A percentile compares a stretch with the other conserved stretches of the same genome.
phyloP scores from a whole-genome alignment of 371 early-diverging fungal species.

The Zancudomyces culisetae region DNA sequence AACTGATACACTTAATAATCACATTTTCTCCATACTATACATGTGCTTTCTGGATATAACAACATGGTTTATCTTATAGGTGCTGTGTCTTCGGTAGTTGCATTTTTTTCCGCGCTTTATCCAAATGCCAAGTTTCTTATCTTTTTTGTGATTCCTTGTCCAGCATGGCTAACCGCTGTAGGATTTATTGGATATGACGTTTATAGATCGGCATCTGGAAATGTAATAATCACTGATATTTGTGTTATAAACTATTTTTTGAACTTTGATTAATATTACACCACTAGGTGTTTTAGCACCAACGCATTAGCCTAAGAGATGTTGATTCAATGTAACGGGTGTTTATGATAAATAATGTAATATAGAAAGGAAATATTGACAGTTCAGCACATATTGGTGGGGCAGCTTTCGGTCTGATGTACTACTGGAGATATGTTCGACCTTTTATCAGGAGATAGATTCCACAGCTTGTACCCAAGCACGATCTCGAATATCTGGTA shows the following conservation, averaged over 20 bases:
- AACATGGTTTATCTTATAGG: conserved; percentile 20
- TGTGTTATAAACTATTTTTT: too few relatives aligned
- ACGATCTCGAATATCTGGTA: neutral
- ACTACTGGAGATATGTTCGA: conserved; percentile 26
- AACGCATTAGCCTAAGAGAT: too few relatives aligned
- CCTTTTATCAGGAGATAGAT: conserved; percentile 15
- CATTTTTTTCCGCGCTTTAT: conserved; percentile 27
- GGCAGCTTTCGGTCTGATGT: conserved; percentile 26
- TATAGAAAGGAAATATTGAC: conserved; percentile 17
- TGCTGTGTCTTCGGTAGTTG: conserved; percentile 25
- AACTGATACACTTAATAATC: neutral
- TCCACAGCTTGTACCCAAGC: conserved; percentile 1
- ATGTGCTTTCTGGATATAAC: conserved; percentile 3
- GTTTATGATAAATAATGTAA: too few relatives aligned
- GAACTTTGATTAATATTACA: too few relatives aligned
- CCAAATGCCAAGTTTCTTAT: conserved; percentile 23
- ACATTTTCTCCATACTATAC: conserved; percentile 9
- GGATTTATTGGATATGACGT: conserved; percentile 32
- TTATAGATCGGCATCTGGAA: conserved; percentile 8
- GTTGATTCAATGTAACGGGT: too few relatives aligned
- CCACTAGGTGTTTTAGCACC: too few relatives aligned
- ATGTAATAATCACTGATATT: too few relatives aligned
- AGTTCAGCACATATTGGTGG: conserved; percentile 38
- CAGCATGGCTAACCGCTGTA: conserved; percentile 26
- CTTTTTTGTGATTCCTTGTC: conserved; percentile 30